Evolutionary conservation across 2,329 filamentous ascomycete genomes (phyloP), one percentile per base, ranked within the genome.

Genomic region (Neonectria punicea): DNA sequence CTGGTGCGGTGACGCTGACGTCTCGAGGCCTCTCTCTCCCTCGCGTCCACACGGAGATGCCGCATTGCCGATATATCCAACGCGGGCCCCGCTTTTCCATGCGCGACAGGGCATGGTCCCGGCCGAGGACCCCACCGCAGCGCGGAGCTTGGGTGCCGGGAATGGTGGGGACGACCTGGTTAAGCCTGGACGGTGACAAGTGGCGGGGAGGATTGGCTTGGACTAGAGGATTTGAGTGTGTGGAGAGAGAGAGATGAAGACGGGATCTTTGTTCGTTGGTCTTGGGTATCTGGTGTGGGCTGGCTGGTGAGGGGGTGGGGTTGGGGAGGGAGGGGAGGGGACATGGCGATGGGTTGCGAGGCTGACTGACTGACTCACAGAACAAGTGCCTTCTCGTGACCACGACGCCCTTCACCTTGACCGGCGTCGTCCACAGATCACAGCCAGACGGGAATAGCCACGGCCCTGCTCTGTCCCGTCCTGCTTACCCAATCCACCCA

Each of bases 51-150:
- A 39, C 36, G 28, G 32, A 53, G 65, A 68, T 73, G 70, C 70
- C 70, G 70, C 43, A 69, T 73, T 70, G 69, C 70, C 70, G 70
- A 70, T 51, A 25, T 10, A 34, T 43, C 55, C 64, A 65, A 36
- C 34, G 14, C 6, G 46, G 47, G 50, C 28, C 41, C 54, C 47
- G 53, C 25, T 30, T 63, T 30, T 43, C 39, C 54, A 47, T 36
- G 5, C 41, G 11, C 14, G 64, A 70, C 32, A 32, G 58, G 70
- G 70, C 30, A 63, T 69, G 39, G 62, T 5, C 32, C 56, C 61
- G 58, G 63, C 34, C 63, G 20, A 7, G 1, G 22, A 34, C 55
- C 68, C 66, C 66, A 56, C 68, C 58, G 68, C 50, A 9, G 13
- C 30, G 68, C 63, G 55, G 55, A 59, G 49, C 20, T 61, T 36